A percentile compares a stretch with the other conserved stretches of the same genome.
These are phyloP conservation scores for Pestalotiopsis sp. DNA, from an alignment of 2,329 filamentous ascomycete genomes.

Conservation along the genomic window DNA sequence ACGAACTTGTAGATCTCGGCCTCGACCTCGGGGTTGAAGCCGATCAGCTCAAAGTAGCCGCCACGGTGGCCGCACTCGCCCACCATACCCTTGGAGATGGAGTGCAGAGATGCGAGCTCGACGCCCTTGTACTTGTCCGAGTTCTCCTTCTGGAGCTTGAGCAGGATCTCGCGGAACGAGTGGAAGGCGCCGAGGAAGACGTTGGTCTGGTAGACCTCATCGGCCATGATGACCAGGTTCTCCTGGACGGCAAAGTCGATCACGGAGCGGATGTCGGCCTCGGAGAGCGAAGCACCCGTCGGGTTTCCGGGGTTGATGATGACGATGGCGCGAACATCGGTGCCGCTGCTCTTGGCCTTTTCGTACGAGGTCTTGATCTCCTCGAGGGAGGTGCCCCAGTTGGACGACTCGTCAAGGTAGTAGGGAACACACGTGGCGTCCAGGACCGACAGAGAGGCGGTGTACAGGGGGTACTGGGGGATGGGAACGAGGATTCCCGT, in stretches of 20 bases:
- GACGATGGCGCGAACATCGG: conserved; percentile 88
- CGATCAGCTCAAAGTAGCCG: conserved; percentile 94
- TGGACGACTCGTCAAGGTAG: conserved; percentile 81
- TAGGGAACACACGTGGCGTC: conserved; percentile 90
- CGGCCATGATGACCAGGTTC: conserved; percentile 85
- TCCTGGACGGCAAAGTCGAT: conserved; percentile 84
- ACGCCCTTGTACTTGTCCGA: conserved; percentile 79
- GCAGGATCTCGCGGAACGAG: conserved; percentile 89
- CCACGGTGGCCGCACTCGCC: conserved; percentile 97
- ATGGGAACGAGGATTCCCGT: conserved; percentile 92
- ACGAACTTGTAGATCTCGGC: conserved; percentile 99
- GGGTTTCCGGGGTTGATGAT: conserved; percentile 99
- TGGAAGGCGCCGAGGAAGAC: conserved; percentile 93
- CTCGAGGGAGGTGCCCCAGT: conserved; percentile 86
- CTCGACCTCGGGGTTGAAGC: conserved; percentile 82
- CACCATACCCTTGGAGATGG: conserved; percentile 96
- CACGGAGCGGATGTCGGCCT: conserved; percentile 79
- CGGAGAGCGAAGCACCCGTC: conserved; percentile 81
- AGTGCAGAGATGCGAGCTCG: conserved; percentile 90
- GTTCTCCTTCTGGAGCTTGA: conserved; percentile 73
- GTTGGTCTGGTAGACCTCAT: conserved; percentile 99
- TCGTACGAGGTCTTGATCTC: conserved; percentile 73
- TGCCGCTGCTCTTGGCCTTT: conserved; percentile 73
- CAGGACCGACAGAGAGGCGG: conserved; percentile 82
- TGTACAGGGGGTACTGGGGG: conserved; percentile 97